These are phyloP conservation scores for Cutaneotrichosporon daszewskae DNA, from an alignment of 1,284 basidiomycete genomes.

Conservation along the genomic window DNA sequence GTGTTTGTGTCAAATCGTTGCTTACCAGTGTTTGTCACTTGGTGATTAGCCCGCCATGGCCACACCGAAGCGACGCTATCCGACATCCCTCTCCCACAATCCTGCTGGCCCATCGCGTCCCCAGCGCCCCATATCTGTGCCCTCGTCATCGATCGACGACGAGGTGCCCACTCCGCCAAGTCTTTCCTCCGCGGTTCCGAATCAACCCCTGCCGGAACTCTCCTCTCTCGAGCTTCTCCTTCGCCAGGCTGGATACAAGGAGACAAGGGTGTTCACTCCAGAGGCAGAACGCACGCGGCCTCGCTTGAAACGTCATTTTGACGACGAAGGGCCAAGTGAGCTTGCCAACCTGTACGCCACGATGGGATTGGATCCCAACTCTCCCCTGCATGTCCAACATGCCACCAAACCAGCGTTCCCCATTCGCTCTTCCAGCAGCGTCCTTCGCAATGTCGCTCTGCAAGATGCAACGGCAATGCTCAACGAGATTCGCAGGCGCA, in stretches of 20 bases:
- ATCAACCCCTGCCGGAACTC: constrained; percentile 12
- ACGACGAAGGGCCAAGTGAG: constrained; percentile 31
- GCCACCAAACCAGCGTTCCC: constrained; percentile 10
- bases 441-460: constrained; percentile 16
- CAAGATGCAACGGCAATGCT: constrained; percentile 10
- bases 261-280: constrained; percentile 78
- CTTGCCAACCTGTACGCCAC: constrained; percentile 31
- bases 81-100: constrained; percentile 19
- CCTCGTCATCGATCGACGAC: constrained; percentile 21
- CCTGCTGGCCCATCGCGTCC: constrained; percentile 19
- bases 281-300: constrained; percentile 57
- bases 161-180: constrained; percentile 18
- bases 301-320: constrained; percentile 26
- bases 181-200: too few species aligned
- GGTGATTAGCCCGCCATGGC: too few species aligned
- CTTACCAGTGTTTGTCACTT: too few species aligned
- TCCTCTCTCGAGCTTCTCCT: constrained; percentile 75
- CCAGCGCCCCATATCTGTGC: constrained; percentile 3
- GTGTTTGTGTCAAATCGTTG: too few species aligned
- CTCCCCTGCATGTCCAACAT: constrained; percentile 11
- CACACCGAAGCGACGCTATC: constrained; percentile 15
- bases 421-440: constrained; percentile 15
- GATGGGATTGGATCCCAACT: constrained; percentile 23
- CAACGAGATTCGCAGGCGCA: constrained; percentile 2
- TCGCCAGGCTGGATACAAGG: constrained; percentile 78